A percentile compares a stretch with the other conserved stretches of the same genome.
Evolutionary conservation across 2,329 filamentous ascomycete species (phyloP).

Genomic region (Hypoxylon sp.): DNA sequence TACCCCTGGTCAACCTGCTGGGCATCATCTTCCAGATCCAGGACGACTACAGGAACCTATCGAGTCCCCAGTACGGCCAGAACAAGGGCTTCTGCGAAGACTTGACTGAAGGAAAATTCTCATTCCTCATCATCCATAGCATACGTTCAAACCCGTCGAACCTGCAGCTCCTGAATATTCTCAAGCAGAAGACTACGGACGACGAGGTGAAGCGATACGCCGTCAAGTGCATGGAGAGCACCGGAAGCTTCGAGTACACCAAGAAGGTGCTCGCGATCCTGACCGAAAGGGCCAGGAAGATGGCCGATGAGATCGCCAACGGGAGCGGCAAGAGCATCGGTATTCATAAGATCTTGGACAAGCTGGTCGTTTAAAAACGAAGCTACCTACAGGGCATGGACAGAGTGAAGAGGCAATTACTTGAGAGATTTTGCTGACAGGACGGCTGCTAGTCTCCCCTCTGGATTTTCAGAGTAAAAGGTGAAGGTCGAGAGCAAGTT

Average conservation of each 20-base stretch:
- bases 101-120: constrained; percentile 96
- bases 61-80: constrained; percentile 74
- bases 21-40: constrained; percentile 90
- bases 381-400: neutral
- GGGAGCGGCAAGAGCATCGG: constrained; percentile 63
- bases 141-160: constrained; percentile 79
- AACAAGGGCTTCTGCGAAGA: constrained; percentile 97
- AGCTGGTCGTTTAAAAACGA: constrained; percentile 56
- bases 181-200: constrained; percentile 87
- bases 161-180: constrained; percentile 86
- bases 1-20: constrained; percentile 83
- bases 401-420: neutral
- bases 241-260: constrained; percentile 89
- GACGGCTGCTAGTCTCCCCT: neutral
- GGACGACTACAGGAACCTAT: constrained; percentile 93
- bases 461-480: constrained; percentile 1
- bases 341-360: constrained; percentile 73
- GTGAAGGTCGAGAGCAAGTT: constrained; percentile 11
- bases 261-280: constrained; percentile 70
- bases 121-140: constrained; percentile 92
- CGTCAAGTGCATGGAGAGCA: constrained; percentile 87
- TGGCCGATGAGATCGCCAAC: constrained; percentile 71
- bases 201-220: constrained; percentile 92
- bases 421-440: neutral
- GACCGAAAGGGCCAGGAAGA: constrained; percentile 66